Evolutionary conservation across 2,329 filamentous ascomycete species (phyloP).

Genomic region (Penicillium sp.): DNA sequence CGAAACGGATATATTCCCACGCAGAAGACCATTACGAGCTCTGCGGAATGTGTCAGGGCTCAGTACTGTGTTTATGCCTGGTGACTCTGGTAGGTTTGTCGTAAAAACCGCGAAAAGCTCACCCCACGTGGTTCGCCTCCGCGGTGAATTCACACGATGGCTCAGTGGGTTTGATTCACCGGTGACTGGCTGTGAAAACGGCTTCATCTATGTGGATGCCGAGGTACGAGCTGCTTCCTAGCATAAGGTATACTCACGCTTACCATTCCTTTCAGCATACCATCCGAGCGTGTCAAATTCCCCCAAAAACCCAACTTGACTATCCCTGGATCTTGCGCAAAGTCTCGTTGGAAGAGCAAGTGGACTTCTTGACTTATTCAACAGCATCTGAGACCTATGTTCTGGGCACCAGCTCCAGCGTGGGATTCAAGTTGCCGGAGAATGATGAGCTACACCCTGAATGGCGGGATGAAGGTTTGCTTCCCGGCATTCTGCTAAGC

Average conservation of each 20-base stretch:
- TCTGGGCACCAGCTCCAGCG: conserved; percentile 66
- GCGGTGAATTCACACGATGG: conserved; percentile 66
- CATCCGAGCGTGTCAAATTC: conserved; percentile 72
- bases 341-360: conserved; percentile 67
- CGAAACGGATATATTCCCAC: conserved; percentile 18
- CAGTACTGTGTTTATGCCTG: conserved; percentile 78
- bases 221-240: conserved; percentile 37
- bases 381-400: conserved; percentile 72
- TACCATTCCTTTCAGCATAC: conserved; percentile 52
- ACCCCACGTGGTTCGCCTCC: conserved; percentile 73
- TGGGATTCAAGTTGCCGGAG: conserved; percentile 79
- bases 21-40: conserved; percentile 46
- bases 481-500: neutral
- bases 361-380: conserved; percentile 75
- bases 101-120: conserved; percentile 76
- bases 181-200: conserved; percentile 69
- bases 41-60: conserved; percentile 66
- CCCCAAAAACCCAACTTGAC: conserved; percentile 67
- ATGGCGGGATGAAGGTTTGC: conserved; percentile 69
- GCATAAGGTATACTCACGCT: conserved; percentile 1
- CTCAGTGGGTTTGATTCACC: conserved; percentile 71
- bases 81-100: conserved; percentile 76
- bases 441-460: conserved; percentile 82
- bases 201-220: conserved; percentile 79
- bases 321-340: conserved; percentile 75